A percentile compares a stretch with the other conserved stretches of the same genome.
phyloP scores from a whole-genome alignment of 2,329 filamentous ascomycete genomes.

The Aspergillus phoenicis region DNA sequence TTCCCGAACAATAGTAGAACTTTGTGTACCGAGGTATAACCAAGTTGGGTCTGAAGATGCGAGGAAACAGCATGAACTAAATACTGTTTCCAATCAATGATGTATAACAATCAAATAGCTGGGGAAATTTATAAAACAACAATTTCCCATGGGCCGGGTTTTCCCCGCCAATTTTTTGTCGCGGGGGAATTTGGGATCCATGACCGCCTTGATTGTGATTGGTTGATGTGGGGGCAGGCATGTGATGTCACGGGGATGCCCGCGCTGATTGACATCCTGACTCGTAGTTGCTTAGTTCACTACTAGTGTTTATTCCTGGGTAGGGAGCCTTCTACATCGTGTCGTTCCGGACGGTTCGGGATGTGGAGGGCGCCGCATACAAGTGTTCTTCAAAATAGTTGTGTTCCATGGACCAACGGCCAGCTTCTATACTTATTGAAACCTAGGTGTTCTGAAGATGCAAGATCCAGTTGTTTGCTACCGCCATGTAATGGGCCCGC shows the following conservation, averaged over 20 bases:
- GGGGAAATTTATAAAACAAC: neutral
- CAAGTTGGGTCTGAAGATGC: neutral
- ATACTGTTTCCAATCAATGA: neutral
- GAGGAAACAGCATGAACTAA: constrained; percentile 6
- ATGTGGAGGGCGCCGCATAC: neutral
- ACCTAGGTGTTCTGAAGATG: too few species aligned
- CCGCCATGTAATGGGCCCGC: too few species aligned
- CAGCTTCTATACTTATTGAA: too few species aligned
- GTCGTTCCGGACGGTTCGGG: neutral
- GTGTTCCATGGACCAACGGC: too few species aligned
- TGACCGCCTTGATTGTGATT: constrained; percentile 21
- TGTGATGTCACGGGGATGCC: constrained; percentile 17
- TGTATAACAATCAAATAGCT: constrained; percentile 5
- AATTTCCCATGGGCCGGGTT: constrained; percentile 12
- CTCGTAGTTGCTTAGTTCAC: neutral
- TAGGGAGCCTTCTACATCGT: too few species aligned
- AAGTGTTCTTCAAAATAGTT: too few species aligned
- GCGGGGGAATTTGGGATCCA: constrained; percentile 11
- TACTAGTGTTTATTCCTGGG: neutral
- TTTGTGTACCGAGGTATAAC: neutral
- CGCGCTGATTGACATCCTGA: neutral
- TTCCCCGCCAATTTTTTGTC: constrained; percentile 33
- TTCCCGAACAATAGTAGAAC: constrained; percentile 4
- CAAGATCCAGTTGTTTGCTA: too few species aligned
- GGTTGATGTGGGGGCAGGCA: constrained; percentile 2